phyloP scores from a whole-genome alignment of 2,329 filamentous ascomycete genomes.

The Peltaster fructicola region DNA sequence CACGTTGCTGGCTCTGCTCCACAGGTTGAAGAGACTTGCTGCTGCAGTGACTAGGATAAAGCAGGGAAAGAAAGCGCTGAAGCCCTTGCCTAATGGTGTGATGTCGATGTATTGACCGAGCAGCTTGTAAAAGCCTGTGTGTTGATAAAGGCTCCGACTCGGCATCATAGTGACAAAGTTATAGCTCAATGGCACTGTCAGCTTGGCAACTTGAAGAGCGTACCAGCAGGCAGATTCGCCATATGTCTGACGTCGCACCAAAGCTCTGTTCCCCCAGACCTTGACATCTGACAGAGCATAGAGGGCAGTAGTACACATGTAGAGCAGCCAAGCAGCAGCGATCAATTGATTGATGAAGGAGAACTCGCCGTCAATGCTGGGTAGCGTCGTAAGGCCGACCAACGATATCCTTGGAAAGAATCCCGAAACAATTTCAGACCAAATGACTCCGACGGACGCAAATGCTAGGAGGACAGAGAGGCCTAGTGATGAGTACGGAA shows the following conservation, averaged over 20 bases:
- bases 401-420: constrained; percentile 59
- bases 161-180: constrained; percentile 91
- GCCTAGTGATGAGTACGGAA: constrained; percentile 49
- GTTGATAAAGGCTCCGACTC: constrained; percentile 43
- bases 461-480: constrained; percentile 51
- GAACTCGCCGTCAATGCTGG: constrained; percentile 60
- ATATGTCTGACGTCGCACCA: constrained; percentile 81
- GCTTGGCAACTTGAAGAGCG: constrained; percentile 73
- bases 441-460: constrained; percentile 70
- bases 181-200: constrained; percentile 84
- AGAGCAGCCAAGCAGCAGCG: constrained; percentile 75
- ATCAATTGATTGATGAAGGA: constrained; percentile 75
- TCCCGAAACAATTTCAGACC: constrained; percentile 85
- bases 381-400: constrained; percentile 50
- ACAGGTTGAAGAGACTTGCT: constrained; percentile 77
- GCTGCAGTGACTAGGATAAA: constrained; percentile 73
- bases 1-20: constrained; percentile 58
- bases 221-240: constrained; percentile 94
- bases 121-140: constrained; percentile 76
- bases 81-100: constrained; percentile 64
- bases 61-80: constrained; percentile 76
- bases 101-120: constrained; percentile 69
- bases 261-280: constrained; percentile 88
- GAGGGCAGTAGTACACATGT: constrained; percentile 86
- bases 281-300: constrained; percentile 81